Evolutionary conservation across 805 yeast species (phyloP).

Genomic region (Kodamaea fukazawae): DNA sequence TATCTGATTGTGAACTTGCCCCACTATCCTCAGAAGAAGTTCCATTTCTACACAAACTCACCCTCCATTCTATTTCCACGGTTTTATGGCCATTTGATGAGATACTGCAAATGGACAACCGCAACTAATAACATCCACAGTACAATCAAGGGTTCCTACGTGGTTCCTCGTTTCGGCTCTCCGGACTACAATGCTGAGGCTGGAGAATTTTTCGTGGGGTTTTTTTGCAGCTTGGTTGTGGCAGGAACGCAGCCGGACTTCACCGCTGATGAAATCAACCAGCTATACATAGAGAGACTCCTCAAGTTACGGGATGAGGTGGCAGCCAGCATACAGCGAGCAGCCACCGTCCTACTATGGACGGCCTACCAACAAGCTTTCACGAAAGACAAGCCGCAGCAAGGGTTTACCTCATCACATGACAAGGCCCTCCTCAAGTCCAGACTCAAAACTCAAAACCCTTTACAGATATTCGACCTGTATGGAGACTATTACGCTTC

Average conservation of each 20-base stretch:
- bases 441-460: neutral
- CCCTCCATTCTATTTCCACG: slow-evolving; percentile 25
- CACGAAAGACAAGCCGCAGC: neutral
- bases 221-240: neutral
- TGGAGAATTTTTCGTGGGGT: neutral
- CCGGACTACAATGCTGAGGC: neutral
- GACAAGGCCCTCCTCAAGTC: neutral
- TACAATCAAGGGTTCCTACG: slow-evolving; percentile 1
- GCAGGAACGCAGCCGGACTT: slow-evolving; percentile 2
- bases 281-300: neutral
- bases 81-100: slow-evolving; percentile 19
- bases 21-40: slow-evolving; percentile 12
- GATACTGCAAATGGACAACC: neutral
- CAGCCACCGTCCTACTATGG: slow-evolving; percentile 2
- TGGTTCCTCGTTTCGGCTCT: neutral
- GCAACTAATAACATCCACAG: neutral
- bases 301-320: neutral
- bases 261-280: slow-evolving; percentile 2
- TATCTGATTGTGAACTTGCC: slow-evolving; percentile 9
- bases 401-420: neutral
- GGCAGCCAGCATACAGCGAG: neutral
- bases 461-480: neutral
- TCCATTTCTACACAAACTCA: slow-evolving; percentile 20
- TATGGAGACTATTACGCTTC: neutral
- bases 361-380: neutral